Evolutionary conservation across 2,329 filamentous ascomycete species (phyloP), one percentile per base, ranked within the genome.

Genomic region (Hypoxylon sp.): DNA sequence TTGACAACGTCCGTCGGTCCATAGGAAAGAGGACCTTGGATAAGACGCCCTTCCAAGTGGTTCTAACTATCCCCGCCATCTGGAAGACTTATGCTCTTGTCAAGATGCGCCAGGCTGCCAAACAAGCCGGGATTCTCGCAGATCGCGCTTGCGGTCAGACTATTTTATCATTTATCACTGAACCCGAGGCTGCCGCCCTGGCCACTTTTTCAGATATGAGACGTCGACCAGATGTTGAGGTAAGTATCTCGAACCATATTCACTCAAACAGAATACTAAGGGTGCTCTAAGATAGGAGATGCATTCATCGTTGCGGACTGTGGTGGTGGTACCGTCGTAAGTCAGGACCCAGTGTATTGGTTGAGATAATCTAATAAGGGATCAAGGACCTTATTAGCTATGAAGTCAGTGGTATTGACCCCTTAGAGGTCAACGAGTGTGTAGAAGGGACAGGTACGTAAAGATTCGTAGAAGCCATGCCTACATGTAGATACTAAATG

Each of bases 11-110:
- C 21, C 48, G 7, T 68, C 55, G 46, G 53, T 51, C 21, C 46
- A 63, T 21, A 6, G 67, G 67, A 9, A 61, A 60, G 11, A 21
- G 32, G 19, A 45, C 69, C 5, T 50, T 76, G 9, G 59, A 72
- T 2, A 56, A 32, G 2, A 38, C 66, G 4, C 57, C 45, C 5
- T 62, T 73, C 13, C 69, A 68, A 5, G 67, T 75, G 6, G 69
- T 74, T 10, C 41, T 76, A 10, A 75, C 75, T 14, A 69, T 76
- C 3, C 75, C 75, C 5, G 75, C 75, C 1, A 75, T 76, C 25
- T 77, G 74, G 75, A 68, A 70, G 10, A 52, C 53, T 1, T 71
- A 75, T 36, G 75, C 74, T 2, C 55, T 70, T 14, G 53, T 69
- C 4, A 57, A 45, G n/a, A 75, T 72, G 65, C 19, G 57, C 28